Evolutionary conservation across 148 eudicot genomes (phyloP).

Genomic region (Amaranthus cruentus): DNA sequence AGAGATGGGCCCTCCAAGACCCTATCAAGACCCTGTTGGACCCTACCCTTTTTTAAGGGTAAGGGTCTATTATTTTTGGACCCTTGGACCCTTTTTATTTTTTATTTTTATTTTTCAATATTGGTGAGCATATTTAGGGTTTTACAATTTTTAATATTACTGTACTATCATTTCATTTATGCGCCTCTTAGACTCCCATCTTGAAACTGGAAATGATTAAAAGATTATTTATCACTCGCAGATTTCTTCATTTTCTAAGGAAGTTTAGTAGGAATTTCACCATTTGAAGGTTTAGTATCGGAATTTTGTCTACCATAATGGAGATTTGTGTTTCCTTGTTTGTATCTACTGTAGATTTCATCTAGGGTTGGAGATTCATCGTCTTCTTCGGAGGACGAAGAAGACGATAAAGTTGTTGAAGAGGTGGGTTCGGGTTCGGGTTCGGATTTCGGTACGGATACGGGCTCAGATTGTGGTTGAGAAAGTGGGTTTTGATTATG

Average conservation of each 20-base stretch:
- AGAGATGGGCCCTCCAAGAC: too few species aligned
- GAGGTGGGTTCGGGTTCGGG: background rate
- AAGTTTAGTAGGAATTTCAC: constrained; percentile 41
- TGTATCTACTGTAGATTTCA: constrained; percentile 52
- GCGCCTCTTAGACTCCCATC: too few species aligned
- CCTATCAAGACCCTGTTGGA: too few species aligned
- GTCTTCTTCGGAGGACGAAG: constrained; percentile 12
- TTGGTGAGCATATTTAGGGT: too few species aligned
- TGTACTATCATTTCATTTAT: too few species aligned
- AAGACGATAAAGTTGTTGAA: constrained; percentile 1
- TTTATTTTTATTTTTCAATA: too few species aligned
- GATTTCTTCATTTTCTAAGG: constrained; percentile 64
- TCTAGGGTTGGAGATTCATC: constrained; percentile 42
- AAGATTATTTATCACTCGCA: constrained; percentile 38
- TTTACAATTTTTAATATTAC: too few species aligned
- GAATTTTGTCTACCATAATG: constrained; percentile 50
- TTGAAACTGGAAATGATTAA: constrained; percentile 18
- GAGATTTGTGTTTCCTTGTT: background rate
- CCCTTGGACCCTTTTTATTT: too few species aligned
- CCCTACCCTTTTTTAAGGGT: too few species aligned
- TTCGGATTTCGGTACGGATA: constrained; percentile 22
- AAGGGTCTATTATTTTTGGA: too few species aligned
- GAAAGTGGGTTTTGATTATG: constrained; percentile 2
- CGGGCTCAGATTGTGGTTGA: background rate
- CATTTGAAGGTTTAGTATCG: constrained; percentile 44